These are phyloP conservation scores for Phytophthora tentaculata DNA, from an alignment of 352 stramenopile genomes.

Conservation along the genomic window DNA sequence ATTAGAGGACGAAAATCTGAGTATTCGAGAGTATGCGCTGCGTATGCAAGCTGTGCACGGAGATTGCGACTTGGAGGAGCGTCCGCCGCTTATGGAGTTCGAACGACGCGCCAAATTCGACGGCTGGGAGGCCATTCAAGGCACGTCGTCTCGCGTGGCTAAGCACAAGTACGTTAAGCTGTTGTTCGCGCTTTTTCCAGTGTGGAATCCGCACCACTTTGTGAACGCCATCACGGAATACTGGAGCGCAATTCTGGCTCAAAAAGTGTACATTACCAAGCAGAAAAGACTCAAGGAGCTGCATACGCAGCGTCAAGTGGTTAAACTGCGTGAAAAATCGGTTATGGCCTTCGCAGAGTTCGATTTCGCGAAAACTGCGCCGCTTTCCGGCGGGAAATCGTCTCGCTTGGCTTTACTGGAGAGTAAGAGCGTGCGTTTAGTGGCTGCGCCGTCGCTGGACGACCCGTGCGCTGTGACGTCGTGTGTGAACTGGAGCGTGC, in stretches of 20 bases:
- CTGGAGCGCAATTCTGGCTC: conserved; percentile 26
- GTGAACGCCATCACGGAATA: conserved; percentile 57
- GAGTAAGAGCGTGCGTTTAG: conserved; percentile 49
- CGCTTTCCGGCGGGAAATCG: conserved; percentile 42
- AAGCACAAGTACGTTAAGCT: conserved; percentile 85
- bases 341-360: conserved; percentile 62
- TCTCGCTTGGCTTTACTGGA: conserved; percentile 72
- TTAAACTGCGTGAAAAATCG: conserved; percentile 34
- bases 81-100: conserved; percentile 70
- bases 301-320: conserved; percentile 31
- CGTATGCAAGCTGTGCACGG: conserved; percentile 80
- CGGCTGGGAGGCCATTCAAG: conserved; percentile 72
- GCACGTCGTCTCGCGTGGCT: conserved; percentile 43
- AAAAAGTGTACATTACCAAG: conserved; percentile 36
- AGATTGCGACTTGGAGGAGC: conserved; percentile 62
- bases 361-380: conserved; percentile 66
- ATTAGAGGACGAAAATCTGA: conserved; percentile 65
- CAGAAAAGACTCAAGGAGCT: conserved; percentile 35
- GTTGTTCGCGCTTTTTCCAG: conserved; percentile 72
- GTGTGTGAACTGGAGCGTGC: conserved; percentile 65
- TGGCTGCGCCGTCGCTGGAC: conserved; percentile 60
- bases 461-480: conserved; percentile 70
- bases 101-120: conserved; percentile 81
- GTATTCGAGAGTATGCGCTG: conserved; percentile 78
- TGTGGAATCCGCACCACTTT: conserved; percentile 68